Conservation (phyloP, 805 yeast species). For the Lachancea meyersii region DNA sequence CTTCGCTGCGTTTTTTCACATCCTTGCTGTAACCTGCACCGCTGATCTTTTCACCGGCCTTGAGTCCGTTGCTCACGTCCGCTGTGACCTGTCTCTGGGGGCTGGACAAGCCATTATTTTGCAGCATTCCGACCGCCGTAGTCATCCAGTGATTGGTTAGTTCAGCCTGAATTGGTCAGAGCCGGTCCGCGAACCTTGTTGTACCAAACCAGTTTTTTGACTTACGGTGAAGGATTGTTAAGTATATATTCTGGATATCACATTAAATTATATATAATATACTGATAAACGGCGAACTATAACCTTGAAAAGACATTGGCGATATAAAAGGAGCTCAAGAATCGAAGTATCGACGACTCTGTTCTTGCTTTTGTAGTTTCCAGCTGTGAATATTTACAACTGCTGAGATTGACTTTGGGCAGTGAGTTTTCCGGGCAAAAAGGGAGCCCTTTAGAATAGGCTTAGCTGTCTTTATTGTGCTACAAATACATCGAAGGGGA, state of each 20-base stretch:
- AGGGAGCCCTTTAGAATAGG: too few species aligned
- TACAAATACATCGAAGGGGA: too few species aligned
- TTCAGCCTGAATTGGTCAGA: background rate
- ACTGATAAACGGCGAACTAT: too few species aligned
- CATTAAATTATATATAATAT: too few species aligned
- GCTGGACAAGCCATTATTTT: constrained; percentile 1
- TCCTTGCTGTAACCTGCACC: background rate
- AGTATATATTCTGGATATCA: background rate
- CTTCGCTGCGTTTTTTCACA: background rate
- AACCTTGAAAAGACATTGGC: too few species aligned
- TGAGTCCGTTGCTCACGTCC: background rate
- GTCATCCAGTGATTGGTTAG: constrained; percentile 2
- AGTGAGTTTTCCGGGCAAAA: too few species aligned
- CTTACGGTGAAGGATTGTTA: background rate
- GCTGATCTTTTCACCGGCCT: background rate
- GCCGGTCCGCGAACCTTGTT: background rate
- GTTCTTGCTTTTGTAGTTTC: too few species aligned
- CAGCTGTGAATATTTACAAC: too few species aligned
- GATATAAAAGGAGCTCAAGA: too few species aligned
- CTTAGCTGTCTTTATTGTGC: too few species aligned
- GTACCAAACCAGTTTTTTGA: background rate
- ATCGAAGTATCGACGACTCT: too few species aligned
- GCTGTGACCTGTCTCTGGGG: background rate
- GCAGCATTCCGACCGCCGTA: constrained; percentile 5
- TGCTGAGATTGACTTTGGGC: too few species aligned